Evolutionary conservation across 2,329 filamentous ascomycete species (phyloP).

Genomic region (Bipolaris bicolor): DNA sequence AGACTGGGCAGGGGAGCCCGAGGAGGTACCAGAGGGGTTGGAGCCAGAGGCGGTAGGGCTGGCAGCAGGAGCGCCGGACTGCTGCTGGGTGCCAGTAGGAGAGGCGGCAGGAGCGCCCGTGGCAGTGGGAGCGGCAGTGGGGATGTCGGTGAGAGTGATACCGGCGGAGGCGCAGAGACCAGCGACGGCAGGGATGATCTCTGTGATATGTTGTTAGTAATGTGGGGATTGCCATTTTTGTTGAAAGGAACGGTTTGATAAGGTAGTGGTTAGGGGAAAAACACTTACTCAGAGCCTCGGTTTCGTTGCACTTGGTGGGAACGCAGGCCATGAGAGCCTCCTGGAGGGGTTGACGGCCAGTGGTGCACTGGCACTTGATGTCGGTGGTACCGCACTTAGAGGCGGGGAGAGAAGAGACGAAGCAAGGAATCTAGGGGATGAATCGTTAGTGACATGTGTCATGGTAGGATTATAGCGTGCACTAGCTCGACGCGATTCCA

Average conservation of each 20-base stretch:
- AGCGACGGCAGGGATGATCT: constrained; percentile 31
- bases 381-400: constrained; percentile 58
- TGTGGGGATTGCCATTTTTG: not conserved
- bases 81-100: not conserved
- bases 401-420: constrained; percentile 54
- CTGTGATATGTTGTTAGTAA: constrained; percentile 14
- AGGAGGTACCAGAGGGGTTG: constrained; percentile 6
- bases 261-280: not conserved
- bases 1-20: not conserved
- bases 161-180: constrained; percentile 40
- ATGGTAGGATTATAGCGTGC: not conserved
- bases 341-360: constrained; percentile 44
- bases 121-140: constrained; percentile 21
- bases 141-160: constrained; percentile 30
- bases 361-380: constrained; percentile 60
- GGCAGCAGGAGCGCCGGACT: not conserved
- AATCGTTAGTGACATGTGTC: not conserved
- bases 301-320: constrained; percentile 44
- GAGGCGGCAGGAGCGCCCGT: constrained; percentile 7
- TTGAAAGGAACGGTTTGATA: too few species aligned
- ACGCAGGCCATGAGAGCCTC: constrained; percentile 51
- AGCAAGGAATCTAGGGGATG: constrained; percentile 52
- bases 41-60: constrained; percentile 5
- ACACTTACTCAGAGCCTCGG: constrained; percentile 50
- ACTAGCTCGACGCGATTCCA: not conserved